These are phyloP conservation scores for Lipomyces yamadae DNA, from an alignment of 805 yeast genomes.

Conservation along the genomic window DNA sequence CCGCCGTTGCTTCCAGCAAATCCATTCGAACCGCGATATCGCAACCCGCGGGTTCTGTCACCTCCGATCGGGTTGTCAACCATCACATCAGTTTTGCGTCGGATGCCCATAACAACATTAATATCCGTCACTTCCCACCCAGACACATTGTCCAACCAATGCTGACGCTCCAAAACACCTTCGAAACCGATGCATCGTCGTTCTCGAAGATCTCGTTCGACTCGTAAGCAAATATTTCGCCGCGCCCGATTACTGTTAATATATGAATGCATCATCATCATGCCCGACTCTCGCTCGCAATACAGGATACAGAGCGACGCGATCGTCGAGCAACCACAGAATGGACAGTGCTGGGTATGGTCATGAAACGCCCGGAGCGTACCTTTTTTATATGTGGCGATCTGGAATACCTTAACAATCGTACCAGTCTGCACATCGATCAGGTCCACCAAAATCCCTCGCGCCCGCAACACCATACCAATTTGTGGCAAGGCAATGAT, in stretches of 20 bases:
- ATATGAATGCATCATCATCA: conserved; percentile 73
- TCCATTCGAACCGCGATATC: conserved; percentile 3
- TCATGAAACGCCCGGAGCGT: conserved; percentile 75
- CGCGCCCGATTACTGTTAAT: conserved; percentile 75
- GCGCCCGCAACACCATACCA: conserved; percentile 71
- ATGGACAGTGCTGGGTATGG: conserved; percentile 85
- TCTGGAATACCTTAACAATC: conserved; percentile 61
- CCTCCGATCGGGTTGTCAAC: neutral
- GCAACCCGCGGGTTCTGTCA: neutral
- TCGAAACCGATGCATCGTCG: conserved; percentile 87
- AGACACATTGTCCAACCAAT: conserved; percentile 69
- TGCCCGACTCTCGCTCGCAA: conserved; percentile 59
- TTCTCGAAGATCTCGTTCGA: conserved; percentile 91
- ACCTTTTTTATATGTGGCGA: conserved; percentile 65
- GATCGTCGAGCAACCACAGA: conserved; percentile 88
- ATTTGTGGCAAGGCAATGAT: conserved; percentile 60
- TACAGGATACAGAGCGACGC: conserved; percentile 74
- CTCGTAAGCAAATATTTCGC: conserved; percentile 80
- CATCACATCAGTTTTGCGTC: conserved; percentile 41
- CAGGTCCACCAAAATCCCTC: conserved; percentile 61
- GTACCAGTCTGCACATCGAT: conserved; percentile 82
- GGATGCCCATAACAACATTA: conserved; percentile 73
- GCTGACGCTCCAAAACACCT: conserved; percentile 69
- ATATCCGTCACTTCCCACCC: conserved; percentile 81
- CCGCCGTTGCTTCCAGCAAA: neutral